phyloP scores from a whole-genome alignment of 2,329 filamentous ascomycete genomes.

The Clarireedia paspali region DNA sequence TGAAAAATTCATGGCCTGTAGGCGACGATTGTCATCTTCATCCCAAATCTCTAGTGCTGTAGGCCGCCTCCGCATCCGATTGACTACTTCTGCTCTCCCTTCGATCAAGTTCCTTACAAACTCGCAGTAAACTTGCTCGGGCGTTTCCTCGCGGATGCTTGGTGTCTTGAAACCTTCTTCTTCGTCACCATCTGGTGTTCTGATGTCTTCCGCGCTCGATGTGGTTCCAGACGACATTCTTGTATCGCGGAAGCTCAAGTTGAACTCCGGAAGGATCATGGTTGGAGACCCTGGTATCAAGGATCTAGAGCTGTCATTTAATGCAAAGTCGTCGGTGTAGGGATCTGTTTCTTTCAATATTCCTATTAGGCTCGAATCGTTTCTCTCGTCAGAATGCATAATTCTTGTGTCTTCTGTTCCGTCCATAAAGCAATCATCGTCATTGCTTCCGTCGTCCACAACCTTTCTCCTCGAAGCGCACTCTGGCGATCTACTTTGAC shows the following conservation, averaged over 20 bases:
- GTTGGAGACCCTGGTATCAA: no score
- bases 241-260: not conserved
- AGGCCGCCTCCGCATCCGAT: slow-evolving; percentile 12
- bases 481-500: not conserved
- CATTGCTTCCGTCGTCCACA: not conserved
- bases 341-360: slow-evolving; percentile 2
- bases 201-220: slow-evolving; percentile 1
- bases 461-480: not conserved
- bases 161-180: not conserved
- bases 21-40: slow-evolving; percentile 8
- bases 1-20: not conserved
- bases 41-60: slow-evolving; percentile 20
- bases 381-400: not conserved
- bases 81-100: slow-evolving; percentile 16
- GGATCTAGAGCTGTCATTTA: not conserved
- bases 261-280: not conserved
- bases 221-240: not conserved
- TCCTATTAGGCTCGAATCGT: not conserved
- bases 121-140: slow-evolving; percentile 13
- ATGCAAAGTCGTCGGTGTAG: not conserved
- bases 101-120: slow-evolving; percentile 16
- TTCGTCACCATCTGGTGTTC: slow-evolving; percentile 3
- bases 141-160: not conserved
- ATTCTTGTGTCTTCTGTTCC: not conserved
- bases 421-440: not conserved